Conservation (phyloP, 805 yeast species). For the Candida golubevii region DNA sequence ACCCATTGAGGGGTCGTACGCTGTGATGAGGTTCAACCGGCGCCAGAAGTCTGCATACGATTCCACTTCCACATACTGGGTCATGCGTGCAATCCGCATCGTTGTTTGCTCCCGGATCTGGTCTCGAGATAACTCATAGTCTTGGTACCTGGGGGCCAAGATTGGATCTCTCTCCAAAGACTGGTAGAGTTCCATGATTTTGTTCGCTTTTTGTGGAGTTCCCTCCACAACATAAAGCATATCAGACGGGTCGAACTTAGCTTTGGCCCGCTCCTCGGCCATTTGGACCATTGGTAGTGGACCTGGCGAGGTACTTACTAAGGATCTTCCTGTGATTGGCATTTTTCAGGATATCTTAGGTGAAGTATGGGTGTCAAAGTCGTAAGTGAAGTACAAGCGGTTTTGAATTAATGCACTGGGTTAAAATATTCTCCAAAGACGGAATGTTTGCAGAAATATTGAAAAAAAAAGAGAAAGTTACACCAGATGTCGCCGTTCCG, state of each 20-base stretch:
- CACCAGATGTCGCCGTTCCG: too few species aligned
- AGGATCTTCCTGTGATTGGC: slow-evolving; percentile 20
- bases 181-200: slow-evolving; percentile 27
- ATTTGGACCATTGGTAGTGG: slow-evolving; percentile 33
- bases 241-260: slow-evolving; percentile 31
- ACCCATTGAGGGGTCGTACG: slow-evolving; percentile 36
- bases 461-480: background rate
- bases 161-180: slow-evolving; percentile 38
- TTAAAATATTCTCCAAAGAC: too few species aligned
- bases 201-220: slow-evolving; percentile 28
- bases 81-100: slow-evolving; percentile 31
- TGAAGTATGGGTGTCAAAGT: too few species aligned
- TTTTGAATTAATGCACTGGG: too few species aligned
- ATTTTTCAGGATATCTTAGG: slow-evolving; percentile 3
- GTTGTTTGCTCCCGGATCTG: slow-evolving; percentile 29
- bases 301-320: slow-evolving; percentile 22
- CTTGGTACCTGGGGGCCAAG: slow-evolving; percentile 25
- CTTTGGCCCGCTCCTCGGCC: slow-evolving; percentile 29
- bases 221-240: slow-evolving; percentile 44
- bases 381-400: too few species aligned
- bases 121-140: slow-evolving; percentile 30
- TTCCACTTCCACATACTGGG: slow-evolving; percentile 34
- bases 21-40: slow-evolving; percentile 33
- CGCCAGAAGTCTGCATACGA: slow-evolving; percentile 28
- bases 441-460: too few species aligned